Evolutionary conservation across 163 green algal genomes (phyloP).

Genomic region (Volvox carteri): DNA sequence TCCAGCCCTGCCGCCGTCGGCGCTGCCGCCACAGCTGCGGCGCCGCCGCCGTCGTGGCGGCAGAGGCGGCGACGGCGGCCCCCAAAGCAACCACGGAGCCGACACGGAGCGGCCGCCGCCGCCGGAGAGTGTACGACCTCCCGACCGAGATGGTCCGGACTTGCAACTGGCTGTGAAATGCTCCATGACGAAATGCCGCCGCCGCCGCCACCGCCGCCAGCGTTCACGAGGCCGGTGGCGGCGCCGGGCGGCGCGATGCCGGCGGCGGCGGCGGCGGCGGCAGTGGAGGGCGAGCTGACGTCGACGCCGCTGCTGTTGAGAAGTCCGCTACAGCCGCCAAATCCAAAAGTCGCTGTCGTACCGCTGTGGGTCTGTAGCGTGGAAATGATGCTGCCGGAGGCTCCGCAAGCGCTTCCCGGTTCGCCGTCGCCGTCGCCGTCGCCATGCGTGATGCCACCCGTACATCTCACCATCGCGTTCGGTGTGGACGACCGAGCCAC

Average conservation of each 20-base stretch:
- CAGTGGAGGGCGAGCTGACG: no score
- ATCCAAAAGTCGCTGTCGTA: background rate
- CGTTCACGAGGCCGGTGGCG: background rate
- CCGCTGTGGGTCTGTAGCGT: background rate
- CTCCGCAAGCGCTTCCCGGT: background rate
- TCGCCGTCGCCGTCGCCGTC: background rate
- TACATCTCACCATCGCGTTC: background rate
- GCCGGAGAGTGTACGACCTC: no score
- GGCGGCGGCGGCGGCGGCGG: no score
- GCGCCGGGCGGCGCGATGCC: background rate
- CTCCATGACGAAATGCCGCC: background rate
- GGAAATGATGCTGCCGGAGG: background rate
- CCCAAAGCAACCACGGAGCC: no score
- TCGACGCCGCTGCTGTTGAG: background rate
- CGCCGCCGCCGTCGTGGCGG: no score
- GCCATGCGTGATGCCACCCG: background rate
- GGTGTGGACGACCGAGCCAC: no score
- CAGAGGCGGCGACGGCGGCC: no score
- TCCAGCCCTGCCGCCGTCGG: no score
- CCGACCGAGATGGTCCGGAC: no score
- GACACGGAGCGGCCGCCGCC: no score
- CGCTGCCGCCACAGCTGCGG: no score
- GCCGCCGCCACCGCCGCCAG: background rate
- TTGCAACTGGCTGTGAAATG: background rate
- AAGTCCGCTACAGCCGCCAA: background rate